Conservation (phyloP, 208 protist species). For the Leishmania lainsoni region DNA sequence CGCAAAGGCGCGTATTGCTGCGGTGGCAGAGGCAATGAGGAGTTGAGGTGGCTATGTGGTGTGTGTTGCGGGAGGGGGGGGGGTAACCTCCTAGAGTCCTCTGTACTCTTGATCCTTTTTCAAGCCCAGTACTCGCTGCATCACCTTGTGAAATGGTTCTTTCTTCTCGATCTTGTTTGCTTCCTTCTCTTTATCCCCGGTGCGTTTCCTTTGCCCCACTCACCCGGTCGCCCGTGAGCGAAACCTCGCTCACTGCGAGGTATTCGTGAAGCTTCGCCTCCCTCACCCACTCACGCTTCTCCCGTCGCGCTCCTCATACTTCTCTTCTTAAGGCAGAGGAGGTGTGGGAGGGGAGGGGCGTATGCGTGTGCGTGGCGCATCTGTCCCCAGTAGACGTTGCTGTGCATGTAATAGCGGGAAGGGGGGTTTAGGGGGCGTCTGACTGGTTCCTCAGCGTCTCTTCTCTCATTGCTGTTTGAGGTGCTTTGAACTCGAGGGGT, state of each 20-base stretch:
- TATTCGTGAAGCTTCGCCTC: background rate
- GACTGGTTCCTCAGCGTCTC: background rate
- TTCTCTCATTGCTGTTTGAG: background rate
- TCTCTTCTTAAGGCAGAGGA: background rate
- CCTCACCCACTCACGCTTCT: background rate
- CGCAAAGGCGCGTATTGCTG: conserved; percentile 35
- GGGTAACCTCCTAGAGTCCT: no score
- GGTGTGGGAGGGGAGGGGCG: background rate
- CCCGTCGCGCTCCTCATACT: background rate
- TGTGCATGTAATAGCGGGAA: background rate
- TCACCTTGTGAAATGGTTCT: background rate
- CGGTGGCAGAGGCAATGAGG: conserved; percentile 35
- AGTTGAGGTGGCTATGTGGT: conserved; percentile 2
- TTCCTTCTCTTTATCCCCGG: background rate
- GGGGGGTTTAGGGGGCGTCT: background rate
- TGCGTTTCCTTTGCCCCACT: background rate
- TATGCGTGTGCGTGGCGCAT: background rate
- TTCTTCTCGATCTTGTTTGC: background rate
- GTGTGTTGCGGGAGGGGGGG: background rate
- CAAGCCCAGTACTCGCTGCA: background rate
- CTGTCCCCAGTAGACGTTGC: background rate
- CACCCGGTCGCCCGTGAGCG: background rate
- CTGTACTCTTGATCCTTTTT: background rate
- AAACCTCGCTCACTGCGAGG: background rate
- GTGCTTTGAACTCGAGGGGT: background rate